Percentiles rank a stretch among this genome's conserved stretches.
phyloP scores from a whole-genome alignment of 768 basidiomycete species.

The Suillus plorans region DNA sequence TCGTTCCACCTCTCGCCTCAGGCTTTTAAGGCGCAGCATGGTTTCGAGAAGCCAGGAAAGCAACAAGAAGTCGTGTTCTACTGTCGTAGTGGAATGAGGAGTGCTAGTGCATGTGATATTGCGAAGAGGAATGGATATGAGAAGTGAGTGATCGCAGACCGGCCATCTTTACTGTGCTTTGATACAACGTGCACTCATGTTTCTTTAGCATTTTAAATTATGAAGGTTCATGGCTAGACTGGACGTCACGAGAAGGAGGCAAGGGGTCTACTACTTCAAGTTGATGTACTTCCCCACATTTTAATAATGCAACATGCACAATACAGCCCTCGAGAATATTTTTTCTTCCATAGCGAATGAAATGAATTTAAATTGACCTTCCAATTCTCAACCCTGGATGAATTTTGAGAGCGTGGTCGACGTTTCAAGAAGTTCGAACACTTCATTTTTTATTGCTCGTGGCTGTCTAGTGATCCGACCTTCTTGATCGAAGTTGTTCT shows the following conservation, averaged over 20 bases:
- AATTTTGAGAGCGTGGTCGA: background rate
- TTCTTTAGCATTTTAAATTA: constrained; percentile 64
- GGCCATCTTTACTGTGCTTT: constrained; percentile 5
- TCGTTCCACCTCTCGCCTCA: constrained; percentile 58
- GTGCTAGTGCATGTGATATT: constrained; percentile 77
- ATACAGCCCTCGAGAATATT: constrained; percentile 1
- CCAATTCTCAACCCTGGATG: background rate
- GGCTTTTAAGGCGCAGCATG: constrained; percentile 61
- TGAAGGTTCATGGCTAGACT: constrained; percentile 86
- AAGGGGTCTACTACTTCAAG: constrained; percentile 17
- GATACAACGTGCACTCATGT: background rate
- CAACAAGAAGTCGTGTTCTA: constrained; percentile 84
- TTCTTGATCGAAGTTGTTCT: background rate
- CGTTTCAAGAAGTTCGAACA: background rate
- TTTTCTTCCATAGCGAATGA: background rate
- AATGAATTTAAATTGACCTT: background rate
- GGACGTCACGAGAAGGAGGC: constrained; percentile 59
- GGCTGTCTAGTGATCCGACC: background rate
- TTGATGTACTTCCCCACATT: constrained; percentile 7
- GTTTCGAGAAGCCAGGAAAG: constrained; percentile 71
- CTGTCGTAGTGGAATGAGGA: constrained; percentile 86
- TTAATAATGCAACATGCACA: background rate
- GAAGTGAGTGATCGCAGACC: constrained; percentile 49
- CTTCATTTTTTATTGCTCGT: background rate
- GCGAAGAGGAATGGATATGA: constrained; percentile 79